A percentile compares a stretch with the other conserved stretches of the same genome.
These are phyloP conservation scores for Cardamine chenopodiifolia DNA, from an alignment of 345 rosid genomes.

Conservation along the genomic window DNA sequence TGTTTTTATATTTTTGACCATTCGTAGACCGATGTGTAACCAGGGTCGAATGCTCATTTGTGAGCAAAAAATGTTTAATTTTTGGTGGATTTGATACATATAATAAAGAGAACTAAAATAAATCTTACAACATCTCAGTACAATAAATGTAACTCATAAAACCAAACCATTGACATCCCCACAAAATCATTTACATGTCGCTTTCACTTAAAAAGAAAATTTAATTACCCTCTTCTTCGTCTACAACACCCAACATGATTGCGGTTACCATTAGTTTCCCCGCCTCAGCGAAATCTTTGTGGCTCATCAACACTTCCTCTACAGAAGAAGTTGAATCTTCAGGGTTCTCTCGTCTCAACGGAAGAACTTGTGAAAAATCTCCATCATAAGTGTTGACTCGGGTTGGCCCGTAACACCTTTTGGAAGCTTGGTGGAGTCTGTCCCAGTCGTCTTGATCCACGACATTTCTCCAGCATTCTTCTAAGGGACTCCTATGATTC, in stretches of 20 bases:
- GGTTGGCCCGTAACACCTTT: constrained; percentile 66
- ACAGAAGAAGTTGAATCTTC: constrained; percentile 56
- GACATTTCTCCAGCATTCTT: constrained; percentile 89
- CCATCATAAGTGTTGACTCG: constrained; percentile 62
- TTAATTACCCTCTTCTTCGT: constrained; percentile 41
- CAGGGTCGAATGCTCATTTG: not conserved
- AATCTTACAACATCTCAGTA: constrained; percentile 13
- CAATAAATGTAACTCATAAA: constrained; percentile 20
- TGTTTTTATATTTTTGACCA: too few relatives aligned
- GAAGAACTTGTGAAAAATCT: constrained; percentile 68
- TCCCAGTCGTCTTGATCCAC: constrained; percentile 85
- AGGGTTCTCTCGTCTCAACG: constrained; percentile 56
- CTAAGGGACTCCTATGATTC: constrained; percentile 70
- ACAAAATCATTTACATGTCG: constrained; percentile 18
- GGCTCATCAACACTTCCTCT: constrained; percentile 83
- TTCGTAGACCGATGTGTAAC: too few relatives aligned
- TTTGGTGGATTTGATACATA: not conserved
- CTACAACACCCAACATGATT: constrained; percentile 61
- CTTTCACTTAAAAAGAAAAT: not conserved
- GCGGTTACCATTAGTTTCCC: constrained; percentile 90
- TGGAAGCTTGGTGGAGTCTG: constrained; percentile 69
- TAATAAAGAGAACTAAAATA: not conserved
- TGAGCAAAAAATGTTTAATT: not conserved
- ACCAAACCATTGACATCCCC: constrained; percentile 12
- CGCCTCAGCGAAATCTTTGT: constrained; percentile 76